Conservation (phyloP, 1,139 yeast species). For the Nakaseomyces kungkrabaensis region DNA sequence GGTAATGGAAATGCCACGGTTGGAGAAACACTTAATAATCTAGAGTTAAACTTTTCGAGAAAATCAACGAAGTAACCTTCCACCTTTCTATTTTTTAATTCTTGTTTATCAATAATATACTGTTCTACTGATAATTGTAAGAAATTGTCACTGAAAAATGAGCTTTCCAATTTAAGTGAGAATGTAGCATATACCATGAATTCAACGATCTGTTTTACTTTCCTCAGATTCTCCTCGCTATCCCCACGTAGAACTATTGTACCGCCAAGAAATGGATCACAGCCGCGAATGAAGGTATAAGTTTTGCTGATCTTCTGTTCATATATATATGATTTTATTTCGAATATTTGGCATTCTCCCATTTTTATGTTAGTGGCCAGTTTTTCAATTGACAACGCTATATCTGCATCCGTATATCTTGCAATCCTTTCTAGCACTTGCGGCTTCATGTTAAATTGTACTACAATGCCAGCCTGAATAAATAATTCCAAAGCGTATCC, state of each 20-base stretch:
- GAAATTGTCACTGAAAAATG: constrained; percentile 68
- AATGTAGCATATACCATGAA: constrained; percentile 69
- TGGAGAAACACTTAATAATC: constrained; percentile 65
- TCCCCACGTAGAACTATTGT: constrained; percentile 79
- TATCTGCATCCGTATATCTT: constrained; percentile 73
- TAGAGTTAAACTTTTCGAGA: constrained; percentile 39
- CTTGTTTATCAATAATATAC: constrained; percentile 19
- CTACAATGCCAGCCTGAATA: constrained; percentile 67
- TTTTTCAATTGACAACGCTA: constrained; percentile 57
- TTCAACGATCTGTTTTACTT: constrained; percentile 70
- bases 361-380: constrained; percentile 49
- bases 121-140: constrained; percentile 37
- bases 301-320: constrained; percentile 48
- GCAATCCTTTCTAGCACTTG: constrained; percentile 76
- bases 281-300: constrained; percentile 68
- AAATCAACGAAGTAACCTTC: constrained; percentile 38
- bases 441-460: constrained; percentile 69
- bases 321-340: constrained; percentile 54
- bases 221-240: constrained; percentile 46
- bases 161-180: constrained; percentile 71
- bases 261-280: constrained; percentile 65
- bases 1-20: constrained; percentile 64
- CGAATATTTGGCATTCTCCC: constrained; percentile 67
- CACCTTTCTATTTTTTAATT: constrained; percentile 7
- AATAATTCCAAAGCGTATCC: constrained; percentile 71